Conservation (phyloP, 2,329 filamentous ascomycete species). For the Pseudopithomyces chartarum region DNA sequence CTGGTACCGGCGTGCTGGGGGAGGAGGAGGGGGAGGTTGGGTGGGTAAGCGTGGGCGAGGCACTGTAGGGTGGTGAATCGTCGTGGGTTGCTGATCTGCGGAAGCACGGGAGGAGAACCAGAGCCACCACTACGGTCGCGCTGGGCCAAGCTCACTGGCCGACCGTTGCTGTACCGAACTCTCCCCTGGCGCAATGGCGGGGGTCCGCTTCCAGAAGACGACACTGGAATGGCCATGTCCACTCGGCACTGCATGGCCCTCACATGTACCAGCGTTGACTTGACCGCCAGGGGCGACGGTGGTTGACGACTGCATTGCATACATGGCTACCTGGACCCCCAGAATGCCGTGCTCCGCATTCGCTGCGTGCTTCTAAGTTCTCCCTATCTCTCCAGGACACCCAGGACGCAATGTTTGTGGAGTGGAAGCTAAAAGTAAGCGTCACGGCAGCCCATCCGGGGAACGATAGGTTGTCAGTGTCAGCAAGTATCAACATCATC, state of each 20-base stretch:
- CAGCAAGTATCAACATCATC: background rate
- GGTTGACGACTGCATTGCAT: background rate
- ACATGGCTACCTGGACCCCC: too few relatives aligned
- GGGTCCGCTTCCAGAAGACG: slow-evolving; percentile 9
- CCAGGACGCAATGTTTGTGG: slow-evolving; percentile 3
- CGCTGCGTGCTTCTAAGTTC: too few relatives aligned
- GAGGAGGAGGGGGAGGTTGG: background rate
- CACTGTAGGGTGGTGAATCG: slow-evolving; percentile 7
- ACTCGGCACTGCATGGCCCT: too few relatives aligned
- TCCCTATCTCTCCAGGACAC: background rate
- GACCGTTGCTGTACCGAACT: slow-evolving; percentile 18
- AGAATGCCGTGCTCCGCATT: background rate
- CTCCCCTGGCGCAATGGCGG: slow-evolving; percentile 14
- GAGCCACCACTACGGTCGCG: slow-evolving; percentile 10
- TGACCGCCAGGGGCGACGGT: too few relatives aligned
- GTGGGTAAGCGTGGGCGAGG: slow-evolving; percentile 12
- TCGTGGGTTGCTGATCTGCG: slow-evolving; percentile 16
- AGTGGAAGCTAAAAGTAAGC: slow-evolving; percentile 9
- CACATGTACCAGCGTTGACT: background rate
- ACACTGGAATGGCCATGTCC: background rate
- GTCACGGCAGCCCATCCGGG: slow-evolving; percentile 9
- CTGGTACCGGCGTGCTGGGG: background rate
- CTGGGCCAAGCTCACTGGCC: slow-evolving; percentile 6
- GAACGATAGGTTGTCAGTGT: slow-evolving; percentile 6
- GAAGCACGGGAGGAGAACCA: slow-evolving; percentile 16